These are phyloP conservation scores for Fusarium palustre DNA, from an alignment of 2,329 filamentous ascomycete genomes.

Conservation along the genomic window DNA sequence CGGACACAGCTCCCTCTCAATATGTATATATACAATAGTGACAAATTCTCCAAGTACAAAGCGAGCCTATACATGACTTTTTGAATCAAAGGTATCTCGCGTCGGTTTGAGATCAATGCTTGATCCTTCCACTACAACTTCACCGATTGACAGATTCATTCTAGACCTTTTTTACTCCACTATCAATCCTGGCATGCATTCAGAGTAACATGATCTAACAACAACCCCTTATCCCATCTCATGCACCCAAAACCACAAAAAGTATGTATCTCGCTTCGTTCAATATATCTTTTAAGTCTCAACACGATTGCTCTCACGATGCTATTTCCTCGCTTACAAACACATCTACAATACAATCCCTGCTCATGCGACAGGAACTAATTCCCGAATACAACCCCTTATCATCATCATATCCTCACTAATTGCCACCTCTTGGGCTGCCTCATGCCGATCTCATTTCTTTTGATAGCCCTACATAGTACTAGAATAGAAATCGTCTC, in stretches of 20 bases:
- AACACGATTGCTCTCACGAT: not conserved
- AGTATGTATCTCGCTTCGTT: not conserved
- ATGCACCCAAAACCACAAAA: not conserved
- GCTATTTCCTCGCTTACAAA: not conserved
- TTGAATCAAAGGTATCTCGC: constrained; percentile 36
- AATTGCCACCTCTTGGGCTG: constrained; percentile 13
- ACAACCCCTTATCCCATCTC: constrained; percentile 23
- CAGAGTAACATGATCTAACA: constrained; percentile 18
- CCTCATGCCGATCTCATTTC: constrained; percentile 19
- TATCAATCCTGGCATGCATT: not conserved
- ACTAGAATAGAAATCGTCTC: constrained; percentile 2
- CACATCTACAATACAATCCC: not conserved
- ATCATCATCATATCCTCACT: constrained; percentile 18
- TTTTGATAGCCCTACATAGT: not conserved
- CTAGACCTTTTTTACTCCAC: constrained; percentile 13
- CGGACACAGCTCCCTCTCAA: no score
- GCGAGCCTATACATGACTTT: not conserved
- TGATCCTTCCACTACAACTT: constrained; percentile 14
- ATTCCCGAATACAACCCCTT: constrained; percentile 15
- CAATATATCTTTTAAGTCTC: no score
- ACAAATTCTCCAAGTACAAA: not conserved
- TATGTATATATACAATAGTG: not conserved
- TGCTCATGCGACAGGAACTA: constrained; percentile 6
- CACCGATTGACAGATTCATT: constrained; percentile 13
- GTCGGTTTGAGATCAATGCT: constrained; percentile 31